Percentiles rank a stretch among this genome's conserved stretches.
phyloP scores from a whole-genome alignment of 352 stramenopile genomes.

The Pythium periplocum region DNA sequence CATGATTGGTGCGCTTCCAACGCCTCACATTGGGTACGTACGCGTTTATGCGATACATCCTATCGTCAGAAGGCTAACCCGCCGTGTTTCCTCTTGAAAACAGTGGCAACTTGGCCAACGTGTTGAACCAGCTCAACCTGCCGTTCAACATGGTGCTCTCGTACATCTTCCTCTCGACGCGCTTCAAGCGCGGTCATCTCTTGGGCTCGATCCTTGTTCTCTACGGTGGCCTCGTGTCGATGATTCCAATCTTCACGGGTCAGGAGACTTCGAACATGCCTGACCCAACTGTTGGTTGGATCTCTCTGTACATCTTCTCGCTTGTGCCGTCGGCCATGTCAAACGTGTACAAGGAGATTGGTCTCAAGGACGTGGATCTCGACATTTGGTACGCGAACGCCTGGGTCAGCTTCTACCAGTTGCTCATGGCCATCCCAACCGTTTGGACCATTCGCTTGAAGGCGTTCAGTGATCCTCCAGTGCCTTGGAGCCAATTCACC shows the following conservation, averaged over 20 bases:
- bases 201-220: constrained; percentile 80
- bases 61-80: background rate
- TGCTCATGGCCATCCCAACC: constrained; percentile 58
- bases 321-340: constrained; percentile 60
- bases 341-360: constrained; percentile 89
- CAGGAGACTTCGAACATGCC: constrained; percentile 63
- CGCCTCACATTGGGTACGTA: constrained; percentile 73
- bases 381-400: constrained; percentile 88
- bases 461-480: constrained; percentile 73
- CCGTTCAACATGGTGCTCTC: constrained; percentile 86
- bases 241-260: constrained; percentile 75
- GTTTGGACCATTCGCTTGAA: constrained; percentile 80
- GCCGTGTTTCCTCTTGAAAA: background rate
- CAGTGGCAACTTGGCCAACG: constrained; percentile 81
- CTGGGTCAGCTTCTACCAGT: constrained; percentile 83
- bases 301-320: constrained; percentile 73
- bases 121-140: constrained; percentile 80
- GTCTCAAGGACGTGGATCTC: constrained; percentile 81
- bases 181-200: constrained; percentile 81
- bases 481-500: constrained; percentile 67
- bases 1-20: constrained; percentile 76
- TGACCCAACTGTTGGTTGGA: constrained; percentile 71
- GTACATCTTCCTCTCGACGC: constrained; percentile 70
- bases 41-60: too few species aligned
- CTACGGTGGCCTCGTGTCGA: constrained; percentile 79